phyloP scores from a whole-genome alignment of 805 yeast genomes.

The Candida caryicola region DNA sequence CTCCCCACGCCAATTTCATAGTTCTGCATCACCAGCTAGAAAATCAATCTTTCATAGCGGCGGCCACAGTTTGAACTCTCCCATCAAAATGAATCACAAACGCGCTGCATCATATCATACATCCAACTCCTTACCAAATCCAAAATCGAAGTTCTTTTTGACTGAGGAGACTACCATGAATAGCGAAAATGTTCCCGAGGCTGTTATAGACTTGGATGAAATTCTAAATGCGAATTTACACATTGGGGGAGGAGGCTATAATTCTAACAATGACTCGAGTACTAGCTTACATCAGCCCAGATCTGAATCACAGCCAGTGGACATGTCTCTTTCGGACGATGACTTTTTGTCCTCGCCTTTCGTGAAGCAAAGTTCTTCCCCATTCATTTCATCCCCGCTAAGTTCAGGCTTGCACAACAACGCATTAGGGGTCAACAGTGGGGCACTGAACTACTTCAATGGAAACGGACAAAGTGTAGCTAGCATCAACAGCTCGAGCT shows the following conservation, averaged over 20 bases:
- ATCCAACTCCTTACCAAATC: constrained; percentile 12
- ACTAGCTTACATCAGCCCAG: constrained; percentile 4
- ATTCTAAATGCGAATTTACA: constrained; percentile 32
- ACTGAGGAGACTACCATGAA: constrained; percentile 29
- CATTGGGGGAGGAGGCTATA: constrained; percentile 17
- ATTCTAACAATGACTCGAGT: constrained; percentile 3
- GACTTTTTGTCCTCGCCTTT: constrained; percentile 34
- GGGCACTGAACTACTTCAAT: constrained; percentile 5
- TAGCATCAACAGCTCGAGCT: constrained; percentile 15
- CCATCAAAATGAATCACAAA: constrained; percentile 27
- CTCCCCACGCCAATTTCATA: constrained; percentile 4
- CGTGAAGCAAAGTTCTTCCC: constrained; percentile 16
- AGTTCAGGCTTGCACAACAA: constrained; percentile 7
- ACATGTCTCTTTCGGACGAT: constrained; percentile 17
- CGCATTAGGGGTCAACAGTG: not conserved
- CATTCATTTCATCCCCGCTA: constrained; percentile 17
- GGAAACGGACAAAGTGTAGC: constrained; percentile 1
- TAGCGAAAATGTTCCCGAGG: constrained; percentile 34
- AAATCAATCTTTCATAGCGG: constrained; percentile 10
- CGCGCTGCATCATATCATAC: constrained; percentile 15
- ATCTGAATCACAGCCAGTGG: constrained; percentile 21
- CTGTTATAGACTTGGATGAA: constrained; percentile 41
- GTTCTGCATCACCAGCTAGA: constrained; percentile 5
- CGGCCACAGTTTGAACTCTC: constrained; percentile 29
- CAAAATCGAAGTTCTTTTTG: constrained; percentile 24